Base-by-base conservation (phyloP, 768 basidiomycete genomes). In the Suillus brevipes region DNA sequence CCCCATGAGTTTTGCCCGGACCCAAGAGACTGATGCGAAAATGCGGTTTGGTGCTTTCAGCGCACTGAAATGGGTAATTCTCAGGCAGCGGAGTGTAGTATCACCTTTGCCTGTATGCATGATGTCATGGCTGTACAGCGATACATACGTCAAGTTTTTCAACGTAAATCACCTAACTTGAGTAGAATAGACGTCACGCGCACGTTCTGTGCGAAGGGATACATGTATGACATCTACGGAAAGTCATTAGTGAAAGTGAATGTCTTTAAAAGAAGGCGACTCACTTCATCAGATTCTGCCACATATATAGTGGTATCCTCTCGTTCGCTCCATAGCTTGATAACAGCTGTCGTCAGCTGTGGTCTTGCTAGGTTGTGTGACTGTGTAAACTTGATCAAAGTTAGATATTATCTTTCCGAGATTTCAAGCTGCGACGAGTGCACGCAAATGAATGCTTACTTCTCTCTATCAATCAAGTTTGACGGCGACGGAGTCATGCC, bases 301-400 rank as follows among this genome's bases (percentile, higher is more conserved):
- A 31, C 55, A 37, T 37, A 37, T 67, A 80, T 82, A 3, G 76
- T 77, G 12, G 84, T 88, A 59, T 89, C 86, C 25, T 94, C 90
- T 50, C 92, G 80, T 69, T 90, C 82, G 62, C 89, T 84, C 93
- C 92, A 94, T 6, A 89, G 86, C 75, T 95, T 94, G 67, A 94
- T 89, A 40, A 93, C 76, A 16, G 79, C 84, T 67, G 85, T 93
- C 91, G 37, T 87, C 69, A 89, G 83, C 73, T 94, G 92, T 28
- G 92, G 92, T 18, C 92, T 82, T 9, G 85, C 82, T 62, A 94
- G 77, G 72, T 94, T 94, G 70, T 94, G 77, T 94, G 77, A 47
- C 92, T 92, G 72, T 94, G 82, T 60, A 94, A 89, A 72, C 90
- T 94, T 73, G 57, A 62, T 50, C 42, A 43, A 62, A 55, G 23